phyloP scores from a whole-genome alignment of 2,329 filamentous ascomycete species.

The Pseudogymnoascus sp. region DNA sequence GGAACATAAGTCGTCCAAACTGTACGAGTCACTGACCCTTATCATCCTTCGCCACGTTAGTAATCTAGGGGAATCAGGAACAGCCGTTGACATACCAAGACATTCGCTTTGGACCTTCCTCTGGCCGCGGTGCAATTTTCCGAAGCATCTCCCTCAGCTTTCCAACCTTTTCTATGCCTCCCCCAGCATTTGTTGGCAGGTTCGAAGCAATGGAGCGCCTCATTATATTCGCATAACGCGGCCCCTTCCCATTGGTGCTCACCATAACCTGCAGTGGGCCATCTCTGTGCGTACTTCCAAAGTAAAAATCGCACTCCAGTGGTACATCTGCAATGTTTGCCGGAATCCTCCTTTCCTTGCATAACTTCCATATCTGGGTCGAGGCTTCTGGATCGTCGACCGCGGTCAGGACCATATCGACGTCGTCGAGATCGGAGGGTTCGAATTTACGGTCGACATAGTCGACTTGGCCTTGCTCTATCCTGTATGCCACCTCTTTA shows the following conservation, averaged over 20 bases:
- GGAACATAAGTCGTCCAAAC: conserved; percentile 74
- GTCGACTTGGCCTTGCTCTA: conserved; percentile 67
- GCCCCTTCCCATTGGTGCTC: conserved; percentile 94
- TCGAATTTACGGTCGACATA: conserved; percentile 81
- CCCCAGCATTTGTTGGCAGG: conserved; percentile 73
- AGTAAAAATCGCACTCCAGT: conserved; percentile 97
- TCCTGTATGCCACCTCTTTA: conserved; percentile 77
- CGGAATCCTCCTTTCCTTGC: conserved; percentile 74
- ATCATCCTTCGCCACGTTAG: conserved; percentile 65
- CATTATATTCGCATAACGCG: conserved; percentile 81
- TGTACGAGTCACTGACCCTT: conserved; percentile 81
- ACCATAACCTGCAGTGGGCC: conserved; percentile 98
- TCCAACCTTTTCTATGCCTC: conserved; percentile 80
- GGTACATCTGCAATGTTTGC: conserved; percentile 98
- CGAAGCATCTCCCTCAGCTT: conserved; percentile 72
- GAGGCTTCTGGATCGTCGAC: conserved; percentile 93
- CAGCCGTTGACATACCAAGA: conserved; percentile 55
- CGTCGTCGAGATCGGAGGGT: conserved; percentile 72
- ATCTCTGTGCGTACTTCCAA: conserved; percentile 90
- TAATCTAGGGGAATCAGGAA: conserved; percentile 15
- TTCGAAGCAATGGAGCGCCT: conserved; percentile 71
- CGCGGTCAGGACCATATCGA: conserved; percentile 85
- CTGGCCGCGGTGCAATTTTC: conserved; percentile 62
- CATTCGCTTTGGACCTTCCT: conserved; percentile 84
- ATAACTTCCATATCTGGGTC: conserved; percentile 84